A percentile compares a stretch with the other conserved stretches of the same genome.
These are phyloP conservation scores for Sordaria brevicollis DNA, from an alignment of 495 filamentous ascomycete genomes.

Conservation along the genomic window DNA sequence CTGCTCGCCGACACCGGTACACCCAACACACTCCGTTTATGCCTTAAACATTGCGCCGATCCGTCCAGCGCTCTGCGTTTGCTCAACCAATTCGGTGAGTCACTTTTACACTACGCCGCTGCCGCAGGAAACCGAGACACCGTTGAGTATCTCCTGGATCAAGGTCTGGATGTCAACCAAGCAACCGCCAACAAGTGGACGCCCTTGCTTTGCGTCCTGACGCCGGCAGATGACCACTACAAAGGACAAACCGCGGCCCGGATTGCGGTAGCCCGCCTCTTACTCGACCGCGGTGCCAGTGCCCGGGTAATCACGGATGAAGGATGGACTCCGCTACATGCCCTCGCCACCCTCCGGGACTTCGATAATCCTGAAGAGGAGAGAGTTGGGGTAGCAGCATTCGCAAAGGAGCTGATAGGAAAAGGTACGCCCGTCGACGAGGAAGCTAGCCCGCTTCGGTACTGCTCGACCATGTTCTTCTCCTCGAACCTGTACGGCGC, in stretches of 20 bases:
- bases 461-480: background rate
- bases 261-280: background rate
- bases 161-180: conserved; percentile 9
- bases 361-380: background rate
- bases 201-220: conserved; percentile 14
- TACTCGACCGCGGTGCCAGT: conserved; percentile 8
- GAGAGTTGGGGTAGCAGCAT: background rate
- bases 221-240: background rate
- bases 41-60: background rate
- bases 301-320: conserved; percentile 6
- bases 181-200: conserved; percentile 13
- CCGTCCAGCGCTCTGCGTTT: background rate
- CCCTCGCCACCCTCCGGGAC: background rate
- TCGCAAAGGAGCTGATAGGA: background rate
- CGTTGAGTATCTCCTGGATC: conserved; percentile 8
- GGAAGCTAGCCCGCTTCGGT: background rate
- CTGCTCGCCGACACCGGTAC: background rate
- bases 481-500: background rate
- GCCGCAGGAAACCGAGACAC: conserved; percentile 5
- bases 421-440: conserved; percentile 1
- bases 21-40: conserved; percentile 5
- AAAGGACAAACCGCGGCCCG: background rate
- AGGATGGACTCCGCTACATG: conserved; percentile 12
- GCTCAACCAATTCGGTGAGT: conserved; percentile 4
- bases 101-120: conserved; percentile 14